phyloP scores from a whole-genome alignment of 345 rosid genomes.

The Brassica incana region DNA sequence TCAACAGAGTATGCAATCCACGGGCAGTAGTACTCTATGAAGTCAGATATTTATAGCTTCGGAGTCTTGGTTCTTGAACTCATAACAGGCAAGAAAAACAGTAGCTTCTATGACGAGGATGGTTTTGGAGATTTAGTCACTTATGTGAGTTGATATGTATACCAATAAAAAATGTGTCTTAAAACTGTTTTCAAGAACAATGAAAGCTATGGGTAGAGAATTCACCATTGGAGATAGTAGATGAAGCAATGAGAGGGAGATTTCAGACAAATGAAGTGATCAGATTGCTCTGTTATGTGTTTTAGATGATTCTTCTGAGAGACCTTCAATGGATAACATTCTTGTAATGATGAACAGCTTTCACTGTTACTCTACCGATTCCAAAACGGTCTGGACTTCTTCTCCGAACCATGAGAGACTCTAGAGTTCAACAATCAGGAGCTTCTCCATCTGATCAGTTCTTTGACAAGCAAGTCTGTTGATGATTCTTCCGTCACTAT shows the following conservation, averaged over 20 bases:
- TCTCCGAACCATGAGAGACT: too few species aligned
- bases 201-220: constrained; percentile 44
- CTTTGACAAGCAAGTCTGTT: too few species aligned
- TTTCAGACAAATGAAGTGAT: constrained; percentile 47
- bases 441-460: too few species aligned
- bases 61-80: constrained; percentile 46
- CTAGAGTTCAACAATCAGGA: too few species aligned
- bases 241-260: constrained; percentile 35
- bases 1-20: constrained; percentile 48
- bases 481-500: too few species aligned
- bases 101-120: constrained; percentile 28
- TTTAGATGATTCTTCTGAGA: constrained; percentile 52
- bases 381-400: too few species aligned
- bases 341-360: constrained; percentile 50
- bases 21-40: constrained; percentile 39
- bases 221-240: constrained; percentile 47
- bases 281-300: constrained; percentile 54
- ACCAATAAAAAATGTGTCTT: background rate
- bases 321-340: constrained; percentile 52
- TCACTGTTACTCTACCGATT: too few species aligned
- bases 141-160: constrained; percentile 34
- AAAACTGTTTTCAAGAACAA: background rate
- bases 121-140: constrained; percentile 34
- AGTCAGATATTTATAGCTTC: constrained; percentile 46
- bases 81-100: constrained; percentile 39